Base-by-base conservation (phyloP, 768 basidiomycete species). In the Lactarius vividus region DNA sequence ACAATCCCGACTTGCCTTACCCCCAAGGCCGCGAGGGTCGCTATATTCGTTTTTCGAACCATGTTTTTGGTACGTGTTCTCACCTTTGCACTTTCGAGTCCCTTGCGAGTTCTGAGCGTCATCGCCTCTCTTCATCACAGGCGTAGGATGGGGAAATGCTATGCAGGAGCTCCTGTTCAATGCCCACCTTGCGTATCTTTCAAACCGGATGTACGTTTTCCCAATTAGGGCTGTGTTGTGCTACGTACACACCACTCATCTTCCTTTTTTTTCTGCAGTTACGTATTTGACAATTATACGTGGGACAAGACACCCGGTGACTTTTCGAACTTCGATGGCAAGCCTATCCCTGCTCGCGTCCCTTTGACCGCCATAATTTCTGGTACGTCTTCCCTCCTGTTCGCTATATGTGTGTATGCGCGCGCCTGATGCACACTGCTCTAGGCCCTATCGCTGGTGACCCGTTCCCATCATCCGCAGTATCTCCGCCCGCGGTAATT, bases 71-170 rank as follows among this genome's bases (percentile, higher is more conserved):
- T 70, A n/a, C 62, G 63, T 65, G 18, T 39, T 13, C 28, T 13
- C 4, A n/a, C 3, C n/a, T 18, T 33, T 13, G n/a, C 53, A 31
- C 28, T 18, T 15, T 20, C n/a, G 10, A 3, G 4, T 10, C 20
- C 9, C 20, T 16, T 46, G n/a, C 20, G n/a, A 49, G 10, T 11
- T 13, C 46, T 49, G 46, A 49, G 4, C 46, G 4, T 23, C 44
- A 10, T 49, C 39, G 23, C 46, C 46, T 10, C 40, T 31, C 26
- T 49, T 18, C 13, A 20, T 28, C 10, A 9, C 1, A 84, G 84
- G 71, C 10, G 77, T 80, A 52, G 87, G 87, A 3, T 88, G 84
- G 84, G 86, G 86, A 3, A 88, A 88, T 61, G 78, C 74, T 9
- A 76, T 87, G 78, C 84, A 88, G 64, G 86, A 87, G 64, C 79